Evolutionary conservation across 108 stramenopile species (phyloP).

Genomic region (Cyclotella baltica): DNA sequence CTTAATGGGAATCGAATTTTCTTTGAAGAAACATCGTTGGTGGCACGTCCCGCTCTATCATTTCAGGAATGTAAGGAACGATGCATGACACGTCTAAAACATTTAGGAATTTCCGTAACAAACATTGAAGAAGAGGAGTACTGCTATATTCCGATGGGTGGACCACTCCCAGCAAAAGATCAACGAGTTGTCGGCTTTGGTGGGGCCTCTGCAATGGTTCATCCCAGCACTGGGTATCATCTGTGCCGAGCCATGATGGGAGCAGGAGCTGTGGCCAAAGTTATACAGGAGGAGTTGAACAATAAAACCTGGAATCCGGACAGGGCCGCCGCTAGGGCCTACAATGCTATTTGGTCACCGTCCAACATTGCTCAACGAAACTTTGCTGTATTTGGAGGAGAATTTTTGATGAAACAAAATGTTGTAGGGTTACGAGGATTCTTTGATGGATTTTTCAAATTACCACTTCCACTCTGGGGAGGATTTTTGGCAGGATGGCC

Average conservation of each 20-base stretch:
- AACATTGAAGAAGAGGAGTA: constrained; percentile 94
- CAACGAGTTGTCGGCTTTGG: constrained; percentile 93
- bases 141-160: constrained; percentile 97
- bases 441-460: constrained; percentile 94
- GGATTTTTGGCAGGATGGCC: constrained; percentile 98
- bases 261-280: constrained; percentile 75
- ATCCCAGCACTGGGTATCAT: constrained; percentile 95
- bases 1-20: constrained; percentile 82
- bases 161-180: constrained; percentile 84
- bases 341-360: constrained; percentile 92
- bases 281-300: constrained; percentile 60
- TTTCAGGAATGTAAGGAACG: constrained; percentile 96
- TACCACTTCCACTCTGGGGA: constrained; percentile 87
- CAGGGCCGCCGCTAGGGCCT: constrained; percentile 82
- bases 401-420: constrained; percentile 95
- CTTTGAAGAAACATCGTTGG: constrained; percentile 94
- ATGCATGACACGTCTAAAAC: constrained; percentile 74
- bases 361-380: constrained; percentile 87
- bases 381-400: constrained; percentile 96
- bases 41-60: constrained; percentile 88
- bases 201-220: constrained; percentile 92
- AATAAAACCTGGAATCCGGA: constrained; percentile 63
- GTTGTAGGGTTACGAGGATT: constrained; percentile 93
- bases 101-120: constrained; percentile 85
- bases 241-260: constrained; percentile 81